phyloP scores from a whole-genome alignment of 208 protist genomes.

The Acanthamoeba royreba region DNA sequence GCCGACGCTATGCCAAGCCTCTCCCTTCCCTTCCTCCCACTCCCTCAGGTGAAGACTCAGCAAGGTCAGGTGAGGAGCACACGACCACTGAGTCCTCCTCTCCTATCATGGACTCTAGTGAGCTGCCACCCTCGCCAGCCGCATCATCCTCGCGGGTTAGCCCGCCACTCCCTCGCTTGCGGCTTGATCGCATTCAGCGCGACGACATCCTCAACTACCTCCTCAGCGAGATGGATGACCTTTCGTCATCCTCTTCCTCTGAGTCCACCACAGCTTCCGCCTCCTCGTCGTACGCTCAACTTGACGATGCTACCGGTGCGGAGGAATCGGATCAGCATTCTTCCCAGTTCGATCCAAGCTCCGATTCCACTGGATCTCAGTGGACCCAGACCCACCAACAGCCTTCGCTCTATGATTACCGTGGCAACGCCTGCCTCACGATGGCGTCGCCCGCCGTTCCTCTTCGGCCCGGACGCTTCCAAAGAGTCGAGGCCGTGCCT shows the following conservation, averaged over 20 bases:
- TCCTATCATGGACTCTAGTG: no score
- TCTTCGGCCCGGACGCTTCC: background rate
- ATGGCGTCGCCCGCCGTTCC: background rate
- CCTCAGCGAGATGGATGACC: background rate
- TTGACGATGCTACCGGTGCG: no score
- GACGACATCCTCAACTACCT: background rate
- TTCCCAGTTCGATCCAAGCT: no score
- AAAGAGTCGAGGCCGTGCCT: no score
- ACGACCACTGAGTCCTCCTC: no score
- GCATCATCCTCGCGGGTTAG: background rate
- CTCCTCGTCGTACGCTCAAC: background rate
- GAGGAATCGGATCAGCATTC: no score
- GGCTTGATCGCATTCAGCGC: background rate
- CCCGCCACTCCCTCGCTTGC: background rate
- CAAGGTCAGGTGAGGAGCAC: no score
- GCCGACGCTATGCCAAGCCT: background rate
- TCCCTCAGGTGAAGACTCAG: no score
- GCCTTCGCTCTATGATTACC: background rate
- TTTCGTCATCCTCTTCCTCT: background rate
- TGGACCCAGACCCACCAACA: background rate
- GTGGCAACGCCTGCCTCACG: background rate
- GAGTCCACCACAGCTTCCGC: background rate
- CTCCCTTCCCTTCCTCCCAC: background rate
- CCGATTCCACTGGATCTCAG: background rate
- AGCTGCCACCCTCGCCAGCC: background rate